Conservation (phyloP, 805 yeast species). For the Saccharomyces mikatae region DNA sequence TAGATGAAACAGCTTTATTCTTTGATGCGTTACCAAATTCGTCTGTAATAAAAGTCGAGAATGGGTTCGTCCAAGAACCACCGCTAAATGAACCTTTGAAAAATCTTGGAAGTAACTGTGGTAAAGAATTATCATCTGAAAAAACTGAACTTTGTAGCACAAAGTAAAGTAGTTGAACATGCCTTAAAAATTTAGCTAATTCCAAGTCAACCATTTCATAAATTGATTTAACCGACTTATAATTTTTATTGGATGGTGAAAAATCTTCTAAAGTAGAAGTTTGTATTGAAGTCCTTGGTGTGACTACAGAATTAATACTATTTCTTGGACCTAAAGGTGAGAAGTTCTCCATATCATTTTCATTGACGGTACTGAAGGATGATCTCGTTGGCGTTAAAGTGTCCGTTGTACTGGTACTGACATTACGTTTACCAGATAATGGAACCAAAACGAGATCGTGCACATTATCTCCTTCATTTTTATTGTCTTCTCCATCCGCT, state of each 20-base stretch:
- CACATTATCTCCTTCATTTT: neutral
- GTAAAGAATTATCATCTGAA: conserved; percentile 32
- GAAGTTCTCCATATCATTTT: neutral
- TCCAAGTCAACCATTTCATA: conserved; percentile 19
- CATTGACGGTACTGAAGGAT: neutral
- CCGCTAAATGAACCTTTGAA: conserved; percentile 60
- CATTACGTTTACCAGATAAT: conserved; percentile 4
- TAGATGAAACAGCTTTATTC: neutral
- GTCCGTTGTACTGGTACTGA: conserved; percentile 16
- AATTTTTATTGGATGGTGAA: neutral
- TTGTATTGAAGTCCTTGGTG: neutral
- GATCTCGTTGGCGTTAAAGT: conserved; percentile 5
- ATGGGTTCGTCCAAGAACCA: conserved; percentile 73
- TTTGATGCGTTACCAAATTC: conserved; percentile 4
- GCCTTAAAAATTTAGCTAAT: conserved; percentile 26
- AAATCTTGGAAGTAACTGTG: conserved; percentile 65
- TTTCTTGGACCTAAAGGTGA: neutral
- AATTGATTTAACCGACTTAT: conserved; percentile 1
- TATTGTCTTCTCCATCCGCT: conserved; percentile 2
- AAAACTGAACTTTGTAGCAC: conserved; percentile 19
- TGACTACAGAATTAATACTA: neutral
- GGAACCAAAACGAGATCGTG: neutral
- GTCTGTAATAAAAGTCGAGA: conserved; percentile 30
- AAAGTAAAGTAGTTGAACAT: conserved; percentile 24
- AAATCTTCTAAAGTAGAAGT: neutral